A percentile compares a stretch with the other conserved stretches of the same genome.
These are phyloP conservation scores for Millerozyma miso DNA, from an alignment of 805 yeast species.

Conservation along the genomic window DNA sequence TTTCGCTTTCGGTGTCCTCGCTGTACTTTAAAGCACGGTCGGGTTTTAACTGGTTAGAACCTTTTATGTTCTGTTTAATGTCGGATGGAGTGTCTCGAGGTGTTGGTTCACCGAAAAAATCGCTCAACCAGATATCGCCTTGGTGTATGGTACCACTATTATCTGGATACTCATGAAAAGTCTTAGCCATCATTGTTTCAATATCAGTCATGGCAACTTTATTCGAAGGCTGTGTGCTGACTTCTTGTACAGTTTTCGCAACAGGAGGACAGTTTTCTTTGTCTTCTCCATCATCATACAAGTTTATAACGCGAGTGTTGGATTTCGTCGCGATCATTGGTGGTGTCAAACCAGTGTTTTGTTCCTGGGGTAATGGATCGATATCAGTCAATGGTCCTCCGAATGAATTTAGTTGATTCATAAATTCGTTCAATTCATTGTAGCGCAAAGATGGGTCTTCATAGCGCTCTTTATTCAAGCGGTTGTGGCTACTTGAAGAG, in stretches of 20 bases:
- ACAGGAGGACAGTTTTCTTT: constrained; percentile 27
- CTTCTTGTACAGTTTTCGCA: constrained; percentile 6
- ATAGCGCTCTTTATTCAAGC: background rate
- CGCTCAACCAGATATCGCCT: constrained; percentile 41
- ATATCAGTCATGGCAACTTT: constrained; percentile 15
- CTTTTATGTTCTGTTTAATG: constrained; percentile 6
- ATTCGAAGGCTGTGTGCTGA: constrained; percentile 6
- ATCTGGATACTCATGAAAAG: constrained; percentile 23
- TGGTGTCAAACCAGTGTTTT: constrained; percentile 30
- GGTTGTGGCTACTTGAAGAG: constrained; percentile 7
- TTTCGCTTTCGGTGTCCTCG: constrained; percentile 10
- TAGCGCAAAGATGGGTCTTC: constrained; percentile 9
- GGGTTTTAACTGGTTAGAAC: background rate
- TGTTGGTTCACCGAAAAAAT: constrained; percentile 40
- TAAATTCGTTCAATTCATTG: constrained; percentile 36
- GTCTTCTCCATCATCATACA: constrained; percentile 38
- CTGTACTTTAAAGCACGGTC: constrained; percentile 3
- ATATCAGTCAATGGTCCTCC: constrained; percentile 48
- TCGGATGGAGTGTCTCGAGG: constrained; percentile 30
- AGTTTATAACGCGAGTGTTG: constrained; percentile 49
- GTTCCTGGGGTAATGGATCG: constrained; percentile 37
- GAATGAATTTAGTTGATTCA: constrained; percentile 34
- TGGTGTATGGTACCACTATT: constrained; percentile 14
- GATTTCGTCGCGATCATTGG: constrained; percentile 53
- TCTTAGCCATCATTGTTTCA: constrained; percentile 22